A percentile compares a stretch with the other conserved stretches of the same genome.
Conservation (phyloP, 2,329 filamentous ascomycete genomes). For the Colletotrichum plurivorum region DNA sequence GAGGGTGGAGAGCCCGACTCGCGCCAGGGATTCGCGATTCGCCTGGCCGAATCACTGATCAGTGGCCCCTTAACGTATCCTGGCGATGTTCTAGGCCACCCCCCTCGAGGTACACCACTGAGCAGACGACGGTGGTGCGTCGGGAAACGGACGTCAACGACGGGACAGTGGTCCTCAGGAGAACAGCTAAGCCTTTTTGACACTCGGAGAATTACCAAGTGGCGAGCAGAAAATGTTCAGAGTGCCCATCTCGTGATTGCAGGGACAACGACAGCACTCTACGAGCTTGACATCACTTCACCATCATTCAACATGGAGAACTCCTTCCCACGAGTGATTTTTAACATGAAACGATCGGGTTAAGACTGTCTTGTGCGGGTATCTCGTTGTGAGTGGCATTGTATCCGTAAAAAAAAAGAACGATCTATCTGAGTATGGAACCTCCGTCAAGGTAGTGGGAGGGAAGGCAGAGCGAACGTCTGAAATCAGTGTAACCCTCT, state of each 20-base stretch:
- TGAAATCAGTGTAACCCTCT: neutral
- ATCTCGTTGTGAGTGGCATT: slow-evolving; percentile 21
- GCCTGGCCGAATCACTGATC: neutral
- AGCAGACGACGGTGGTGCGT: neutral
- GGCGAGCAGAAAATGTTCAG: neutral
- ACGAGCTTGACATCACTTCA: neutral
- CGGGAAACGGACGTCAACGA: neutral
- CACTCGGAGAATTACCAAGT: neutral
- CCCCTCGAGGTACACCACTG: neutral
- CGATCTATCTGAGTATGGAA: slow-evolving; percentile 34
- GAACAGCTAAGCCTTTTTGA: neutral
- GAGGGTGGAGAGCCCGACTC: slow-evolving; percentile 11
- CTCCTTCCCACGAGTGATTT: neutral
- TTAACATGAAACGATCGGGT: slow-evolving; percentile 27
- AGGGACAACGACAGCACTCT: neutral
- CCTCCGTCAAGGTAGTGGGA: slow-evolving; percentile 7
- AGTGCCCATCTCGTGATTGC: neutral
- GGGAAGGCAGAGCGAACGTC: neutral
- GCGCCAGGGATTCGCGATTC: slow-evolving; percentile 25
- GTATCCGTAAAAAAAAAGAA: slow-evolving; percentile 6
- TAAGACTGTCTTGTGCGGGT: slow-evolving; percentile 11
- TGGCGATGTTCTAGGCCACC: neutral
- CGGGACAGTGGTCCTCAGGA: neutral
- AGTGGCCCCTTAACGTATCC: neutral
- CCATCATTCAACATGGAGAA: neutral